A percentile compares a stretch with the other conserved stretches of the same genome.
Conservation (phyloP, 176 grass and related monocot species). For the Triticum monococcum region DNA sequence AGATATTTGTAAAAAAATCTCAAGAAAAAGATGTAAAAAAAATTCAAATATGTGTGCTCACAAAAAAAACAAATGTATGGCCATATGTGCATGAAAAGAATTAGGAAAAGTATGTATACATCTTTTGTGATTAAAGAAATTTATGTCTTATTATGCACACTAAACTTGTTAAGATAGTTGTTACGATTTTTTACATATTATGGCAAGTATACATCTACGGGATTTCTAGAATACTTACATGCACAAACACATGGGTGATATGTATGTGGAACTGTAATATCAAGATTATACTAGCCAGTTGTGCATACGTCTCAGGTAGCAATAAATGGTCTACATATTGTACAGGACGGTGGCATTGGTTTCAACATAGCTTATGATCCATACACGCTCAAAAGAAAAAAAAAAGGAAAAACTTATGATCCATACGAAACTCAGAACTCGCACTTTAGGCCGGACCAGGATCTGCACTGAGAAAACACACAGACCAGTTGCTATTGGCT, state of each 20-base stretch:
- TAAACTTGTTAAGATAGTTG: not conserved
- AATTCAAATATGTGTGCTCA: too few relatives aligned
- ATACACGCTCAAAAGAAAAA: too few relatives aligned
- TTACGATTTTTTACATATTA: not conserved
- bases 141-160: not conserved
- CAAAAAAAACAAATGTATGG: too few relatives aligned
- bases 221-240: too few relatives aligned
- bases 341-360: not conserved
- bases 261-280: not conserved
- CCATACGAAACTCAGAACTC: not conserved
- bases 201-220: not conserved
- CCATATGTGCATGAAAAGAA: too few relatives aligned
- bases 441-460: not conserved
- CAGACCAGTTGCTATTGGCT: not conserved
- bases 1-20: too few relatives aligned
- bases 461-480: too few relatives aligned
- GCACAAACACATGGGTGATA: not conserved
- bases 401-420: too few relatives aligned
- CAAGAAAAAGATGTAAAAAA: too few relatives aligned
- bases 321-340: not conserved
- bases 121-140: not conserved
- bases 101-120: too few relatives aligned
- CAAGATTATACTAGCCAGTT: not conserved
- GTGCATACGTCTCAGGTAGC: not conserved
- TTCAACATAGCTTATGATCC: not conserved